Evolutionary conservation across 2,329 filamentous ascomycete species (phyloP).

Genomic region (Aspergillus sp.): DNA sequence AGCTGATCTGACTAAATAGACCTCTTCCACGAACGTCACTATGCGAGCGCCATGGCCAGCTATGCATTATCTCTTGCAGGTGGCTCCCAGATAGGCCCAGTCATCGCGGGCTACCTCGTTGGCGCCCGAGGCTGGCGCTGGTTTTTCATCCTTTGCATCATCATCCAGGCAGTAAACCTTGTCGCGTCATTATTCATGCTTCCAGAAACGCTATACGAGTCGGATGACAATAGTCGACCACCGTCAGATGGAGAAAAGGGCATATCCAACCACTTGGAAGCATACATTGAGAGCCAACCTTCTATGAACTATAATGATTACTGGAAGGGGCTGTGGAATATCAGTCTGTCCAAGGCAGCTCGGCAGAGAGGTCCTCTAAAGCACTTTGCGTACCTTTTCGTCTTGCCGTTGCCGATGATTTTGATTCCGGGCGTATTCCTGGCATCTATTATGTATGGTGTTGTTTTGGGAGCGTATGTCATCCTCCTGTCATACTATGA

Average conservation of each 20-base stretch:
- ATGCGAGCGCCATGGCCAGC: conserved; percentile 27
- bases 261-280: conserved; percentile 12
- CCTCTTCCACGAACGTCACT: conserved; percentile 21
- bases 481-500: neutral
- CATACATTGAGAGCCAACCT: conserved; percentile 1
- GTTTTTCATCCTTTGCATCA: conserved; percentile 32
- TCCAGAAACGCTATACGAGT: conserved; percentile 30
- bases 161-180: conserved; percentile 26
- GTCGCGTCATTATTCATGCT: conserved; percentile 28
- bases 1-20: conserved; percentile 14
- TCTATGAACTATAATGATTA: conserved; percentile 20
- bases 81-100: conserved; percentile 30
- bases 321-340: conserved; percentile 22
- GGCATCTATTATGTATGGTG: conserved; percentile 22
- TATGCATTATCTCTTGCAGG: conserved; percentile 29
- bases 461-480: conserved; percentile 21
- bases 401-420: conserved; percentile 20
- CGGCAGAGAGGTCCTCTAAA: conserved; percentile 13
- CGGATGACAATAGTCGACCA: conserved; percentile 17
- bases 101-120: conserved; percentile 32
- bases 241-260: conserved; percentile 16
- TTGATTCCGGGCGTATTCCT: conserved; percentile 19
- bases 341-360: conserved; percentile 16
- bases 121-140: conserved; percentile 31
- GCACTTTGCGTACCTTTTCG: conserved; percentile 11